Evolutionary conservation across 257 asterid species (phyloP).

Genomic region (Sherardia arvensis): DNA sequence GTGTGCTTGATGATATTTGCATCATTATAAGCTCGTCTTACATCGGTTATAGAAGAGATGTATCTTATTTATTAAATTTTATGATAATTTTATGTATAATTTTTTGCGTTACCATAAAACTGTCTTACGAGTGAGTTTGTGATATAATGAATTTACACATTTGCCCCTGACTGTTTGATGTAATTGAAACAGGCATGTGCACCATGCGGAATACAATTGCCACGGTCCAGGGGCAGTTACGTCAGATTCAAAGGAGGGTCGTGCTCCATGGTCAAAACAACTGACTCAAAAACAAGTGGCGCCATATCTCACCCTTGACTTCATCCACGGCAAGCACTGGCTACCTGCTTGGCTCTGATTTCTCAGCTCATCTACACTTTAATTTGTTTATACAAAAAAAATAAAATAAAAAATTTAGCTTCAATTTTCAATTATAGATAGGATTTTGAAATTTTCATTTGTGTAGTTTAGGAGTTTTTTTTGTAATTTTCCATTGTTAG

Average conservation of each 20-base stretch:
- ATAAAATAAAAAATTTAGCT: not conserved
- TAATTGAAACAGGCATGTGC: slow-evolving; percentile 33
- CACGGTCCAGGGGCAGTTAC: slow-evolving; percentile 60
- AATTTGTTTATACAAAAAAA: too few species aligned
- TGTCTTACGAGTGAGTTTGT: too few species aligned
- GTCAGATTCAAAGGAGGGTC: slow-evolving; percentile 16
- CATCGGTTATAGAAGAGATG: too few species aligned
- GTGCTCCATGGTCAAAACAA: slow-evolving; percentile 66
- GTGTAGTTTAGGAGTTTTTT: not conserved
- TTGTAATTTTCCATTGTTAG: too few species aligned
- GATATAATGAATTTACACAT: too few species aligned
- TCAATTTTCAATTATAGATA: not conserved
- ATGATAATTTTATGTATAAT: too few species aligned
- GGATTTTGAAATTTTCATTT: not conserved
- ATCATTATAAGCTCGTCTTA: too few species aligned
- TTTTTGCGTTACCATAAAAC: too few species aligned
- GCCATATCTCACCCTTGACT: slow-evolving; percentile 38
- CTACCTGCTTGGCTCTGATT: slow-evolving; percentile 41
- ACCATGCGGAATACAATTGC: slow-evolving; percentile 62
- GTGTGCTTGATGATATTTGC: too few species aligned
- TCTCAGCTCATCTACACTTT: not conserved
- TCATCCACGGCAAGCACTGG: slow-evolving; percentile 68
- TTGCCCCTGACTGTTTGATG: too few species aligned
- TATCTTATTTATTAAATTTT: too few species aligned
- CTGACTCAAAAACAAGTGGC: slow-evolving; percentile 48